phyloP scores from a whole-genome alignment of 176 grass and related monocot species.

The Cenchrus americanus region DNA sequence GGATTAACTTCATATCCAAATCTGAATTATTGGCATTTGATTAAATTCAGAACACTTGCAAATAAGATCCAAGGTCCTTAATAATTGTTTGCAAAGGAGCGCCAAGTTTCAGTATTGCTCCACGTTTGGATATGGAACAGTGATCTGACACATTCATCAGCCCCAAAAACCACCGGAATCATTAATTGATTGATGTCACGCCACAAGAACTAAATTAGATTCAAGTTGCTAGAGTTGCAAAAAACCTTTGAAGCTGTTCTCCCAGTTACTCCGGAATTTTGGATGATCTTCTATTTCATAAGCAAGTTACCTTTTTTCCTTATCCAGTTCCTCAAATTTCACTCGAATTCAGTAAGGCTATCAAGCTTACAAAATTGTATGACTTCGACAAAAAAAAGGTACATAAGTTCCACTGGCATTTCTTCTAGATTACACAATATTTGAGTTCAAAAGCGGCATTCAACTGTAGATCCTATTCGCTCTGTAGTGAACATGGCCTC shows the following conservation, averaged over 20 bases:
- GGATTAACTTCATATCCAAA: too few species aligned
- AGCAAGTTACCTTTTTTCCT: neutral
- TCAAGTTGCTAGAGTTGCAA: conserved; percentile 1
- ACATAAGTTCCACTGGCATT: neutral
- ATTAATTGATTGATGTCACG: neutral
- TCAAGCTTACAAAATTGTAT: neutral
- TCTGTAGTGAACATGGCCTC: too few species aligned
- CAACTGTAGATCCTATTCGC: neutral
- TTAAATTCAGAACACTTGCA: too few species aligned
- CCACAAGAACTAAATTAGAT: neutral
- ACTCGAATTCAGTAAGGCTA: neutral
- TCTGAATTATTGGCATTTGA: too few species aligned
- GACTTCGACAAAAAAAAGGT: neutral
- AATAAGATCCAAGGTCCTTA: too few species aligned
- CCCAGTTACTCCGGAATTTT: neutral
- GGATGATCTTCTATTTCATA: neutral
- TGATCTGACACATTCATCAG: neutral
- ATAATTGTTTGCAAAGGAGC: neutral
- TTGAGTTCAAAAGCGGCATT: neutral
- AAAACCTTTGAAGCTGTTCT: neutral
- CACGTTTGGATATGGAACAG: neutral
- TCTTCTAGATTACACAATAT: neutral
- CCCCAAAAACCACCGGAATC: neutral
- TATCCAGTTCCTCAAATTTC: neutral
- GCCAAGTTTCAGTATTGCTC: neutral